Conservation (phyloP, 192 early-diverging fungal genomes). For the Fimicolochytrium jonesii region DNA sequence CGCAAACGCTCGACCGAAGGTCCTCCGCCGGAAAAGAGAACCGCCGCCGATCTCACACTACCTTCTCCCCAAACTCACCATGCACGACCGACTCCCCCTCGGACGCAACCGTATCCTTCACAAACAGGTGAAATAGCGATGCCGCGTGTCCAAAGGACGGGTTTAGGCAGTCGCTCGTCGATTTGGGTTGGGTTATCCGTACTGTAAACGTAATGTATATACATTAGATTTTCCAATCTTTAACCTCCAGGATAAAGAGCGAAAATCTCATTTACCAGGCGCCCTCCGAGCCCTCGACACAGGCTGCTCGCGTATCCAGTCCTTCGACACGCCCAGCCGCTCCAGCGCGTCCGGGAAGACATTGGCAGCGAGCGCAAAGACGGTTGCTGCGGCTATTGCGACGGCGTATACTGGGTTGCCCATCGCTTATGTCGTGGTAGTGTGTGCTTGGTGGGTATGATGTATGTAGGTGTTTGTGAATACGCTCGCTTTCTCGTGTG, state of each 20-base stretch:
- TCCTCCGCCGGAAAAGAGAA: no score
- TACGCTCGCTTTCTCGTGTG: no score
- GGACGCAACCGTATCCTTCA: not conserved
- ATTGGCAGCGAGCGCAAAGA: slow-evolving; percentile 3
- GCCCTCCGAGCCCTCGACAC: not conserved
- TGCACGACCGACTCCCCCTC: not conserved
- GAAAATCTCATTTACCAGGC: slow-evolving; percentile 5
- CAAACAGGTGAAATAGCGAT: slow-evolving; percentile 4
- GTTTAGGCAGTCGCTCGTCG: slow-evolving; percentile 9
- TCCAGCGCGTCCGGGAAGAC: not conserved
- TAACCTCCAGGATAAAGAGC: not conserved
- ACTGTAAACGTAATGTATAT: not conserved
- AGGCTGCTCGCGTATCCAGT: not conserved
- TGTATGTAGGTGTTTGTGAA: no score
- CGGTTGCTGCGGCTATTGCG: not conserved
- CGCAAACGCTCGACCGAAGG: no score
- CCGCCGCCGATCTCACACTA: no score
- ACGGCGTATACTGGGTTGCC: slow-evolving; percentile 1
- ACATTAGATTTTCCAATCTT: not conserved
- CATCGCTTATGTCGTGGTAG: no score
- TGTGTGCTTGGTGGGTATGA: no score
- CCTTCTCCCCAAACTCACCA: no score
- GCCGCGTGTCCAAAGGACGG: not conserved
- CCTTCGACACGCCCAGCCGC: not conserved
- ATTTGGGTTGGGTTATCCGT: not conserved